These are phyloP conservation scores for Pulveroboletus ravenelii DNA, from an alignment of 768 basidiomycete species.

Conservation along the genomic window DNA sequence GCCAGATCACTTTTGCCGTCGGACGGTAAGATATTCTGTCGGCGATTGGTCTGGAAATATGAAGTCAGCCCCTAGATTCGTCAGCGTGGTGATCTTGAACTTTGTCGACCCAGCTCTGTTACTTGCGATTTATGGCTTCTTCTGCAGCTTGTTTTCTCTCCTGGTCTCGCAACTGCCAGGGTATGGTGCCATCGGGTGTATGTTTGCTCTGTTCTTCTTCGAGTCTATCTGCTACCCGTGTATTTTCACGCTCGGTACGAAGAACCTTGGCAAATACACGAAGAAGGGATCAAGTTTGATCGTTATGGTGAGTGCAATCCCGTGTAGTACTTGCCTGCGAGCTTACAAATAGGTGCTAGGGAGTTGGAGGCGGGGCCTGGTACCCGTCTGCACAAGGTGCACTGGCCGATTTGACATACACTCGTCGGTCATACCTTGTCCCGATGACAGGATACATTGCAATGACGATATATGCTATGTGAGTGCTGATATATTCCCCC, in stretches of 20 bases:
- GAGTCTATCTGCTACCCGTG: conserved; percentile 74
- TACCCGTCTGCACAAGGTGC: conserved; percentile 58
- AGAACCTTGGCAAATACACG: conserved; percentile 56
- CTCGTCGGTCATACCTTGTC: conserved; percentile 55
- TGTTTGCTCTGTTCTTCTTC: conserved; percentile 68
- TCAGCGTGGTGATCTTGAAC: conserved; percentile 56
- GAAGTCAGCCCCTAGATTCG: conserved; percentile 41
- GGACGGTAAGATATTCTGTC: conserved; percentile 40
- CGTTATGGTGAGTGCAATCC: conserved; percentile 44
- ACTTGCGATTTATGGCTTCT: conserved; percentile 47
- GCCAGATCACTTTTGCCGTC: conserved; percentile 63
- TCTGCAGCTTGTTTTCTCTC: conserved; percentile 50
- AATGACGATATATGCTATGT: conserved; percentile 57
- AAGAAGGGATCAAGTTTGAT: conserved; percentile 60
- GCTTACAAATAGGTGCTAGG: conserved; percentile 26
- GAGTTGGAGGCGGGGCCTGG: conserved; percentile 67
- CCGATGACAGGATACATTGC: conserved; percentile 54
- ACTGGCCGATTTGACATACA: conserved; percentile 46
- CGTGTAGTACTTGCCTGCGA: not conserved
- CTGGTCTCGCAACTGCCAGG: conserved; percentile 49
- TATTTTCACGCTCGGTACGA: conserved; percentile 63
- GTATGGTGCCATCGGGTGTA: conserved; percentile 50
- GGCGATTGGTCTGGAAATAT: not conserved
- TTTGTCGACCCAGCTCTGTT: conserved; percentile 63
- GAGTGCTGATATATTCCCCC: conserved; percentile 22